Evolutionary conservation across 1,284 basidiomycete species (phyloP), one percentile per base, ranked within the genome.

Genomic region (Microbotryum lychnidis-dioicae): DNA sequence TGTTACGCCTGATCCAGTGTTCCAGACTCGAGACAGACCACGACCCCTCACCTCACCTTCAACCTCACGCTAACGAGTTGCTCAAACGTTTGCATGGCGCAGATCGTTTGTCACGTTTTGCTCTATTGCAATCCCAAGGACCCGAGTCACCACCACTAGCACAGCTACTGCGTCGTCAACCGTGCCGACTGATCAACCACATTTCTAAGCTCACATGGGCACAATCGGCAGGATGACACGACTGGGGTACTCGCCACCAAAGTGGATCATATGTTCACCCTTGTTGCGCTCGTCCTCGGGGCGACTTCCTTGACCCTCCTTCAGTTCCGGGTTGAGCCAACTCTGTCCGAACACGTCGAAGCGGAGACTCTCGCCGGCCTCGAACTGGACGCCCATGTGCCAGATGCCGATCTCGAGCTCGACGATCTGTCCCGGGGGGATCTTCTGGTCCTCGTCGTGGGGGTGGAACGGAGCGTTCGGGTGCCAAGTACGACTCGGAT

Each of bases 381-480:
- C 66, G 60, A 70, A 69, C 23, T 64, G 62, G 54, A 69, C 65
- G 25, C 68, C 71, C 57, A 67, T 68, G n/a, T 67, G 65, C 72
- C 72, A 73, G 51, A 72, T 64, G 16, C 68, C 68, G 49, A 73
- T 72, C 50, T 70, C 69, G 33, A 72, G 61, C 50, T 62, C 54
- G 45, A 71, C 71, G 25, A 71, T 56, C 53, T 66, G 60, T 46
- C 70, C 71, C 20, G 50, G 61, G 3, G 57, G 49, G 25, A 73
- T 62, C 63, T 57, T 70, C 66, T 25, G 64, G 49, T 60, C 61
- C 58, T 53, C 66, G 51, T 62, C 66, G 68, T 55, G 57, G 33
- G 37, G 33, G 31, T 60, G 56, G 31, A 47, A 57, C 18, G 50
- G 49, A 54, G 48, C 47, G 48, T 62, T 46, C n/a, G 31, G 54